Percentiles rank a stretch among this genome's conserved stretches.
Evolutionary conservation across 768 basidiomycete species (phyloP).

Genomic region (Paxillus involutus): DNA sequence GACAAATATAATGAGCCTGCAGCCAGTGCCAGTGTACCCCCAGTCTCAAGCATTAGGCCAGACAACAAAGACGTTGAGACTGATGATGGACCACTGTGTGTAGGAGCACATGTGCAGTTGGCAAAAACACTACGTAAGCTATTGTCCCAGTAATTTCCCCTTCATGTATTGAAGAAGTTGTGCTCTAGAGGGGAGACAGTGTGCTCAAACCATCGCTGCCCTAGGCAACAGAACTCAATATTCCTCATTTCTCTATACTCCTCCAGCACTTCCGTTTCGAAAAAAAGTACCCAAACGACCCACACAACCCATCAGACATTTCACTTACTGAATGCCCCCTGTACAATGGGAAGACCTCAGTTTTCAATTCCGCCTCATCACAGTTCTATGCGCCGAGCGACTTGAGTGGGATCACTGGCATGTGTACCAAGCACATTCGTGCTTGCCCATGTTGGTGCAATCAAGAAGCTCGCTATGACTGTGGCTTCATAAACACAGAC

Average conservation of each 20-base stretch:
- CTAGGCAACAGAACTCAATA: not conserved
- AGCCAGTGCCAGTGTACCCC: no score
- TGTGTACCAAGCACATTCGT: conserved; percentile 25
- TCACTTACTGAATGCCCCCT: conserved; percentile 3
- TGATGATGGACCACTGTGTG: not conserved
- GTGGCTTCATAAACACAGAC: conserved; percentile 18
- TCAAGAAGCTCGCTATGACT: conserved; percentile 14
- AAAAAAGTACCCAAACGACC: conserved; percentile 7
- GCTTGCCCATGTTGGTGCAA: conserved; percentile 17
- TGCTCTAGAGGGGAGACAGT: not conserved
- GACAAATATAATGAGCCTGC: no score
- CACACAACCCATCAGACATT: not conserved
- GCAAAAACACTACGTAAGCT: not conserved
- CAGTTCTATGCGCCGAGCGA: conserved; percentile 30
- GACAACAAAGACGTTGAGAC: not conserved
- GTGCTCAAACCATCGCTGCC: not conserved
- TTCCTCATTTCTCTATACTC: not conserved
- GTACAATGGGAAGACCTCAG: not conserved
- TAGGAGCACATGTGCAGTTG: not conserved
- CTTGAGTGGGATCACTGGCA: conserved; percentile 19
- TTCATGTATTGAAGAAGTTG: no score
- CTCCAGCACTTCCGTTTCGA: not conserved
- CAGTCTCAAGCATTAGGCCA: no score
- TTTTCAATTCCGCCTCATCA: conserved; percentile 22
- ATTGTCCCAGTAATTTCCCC: not conserved